Evolutionary conservation across 225 moss, liverwort and hornwort species (phyloP), one percentile per base, ranked within the genome.

Genomic region (Pseudoscleropodium purum): DNA sequence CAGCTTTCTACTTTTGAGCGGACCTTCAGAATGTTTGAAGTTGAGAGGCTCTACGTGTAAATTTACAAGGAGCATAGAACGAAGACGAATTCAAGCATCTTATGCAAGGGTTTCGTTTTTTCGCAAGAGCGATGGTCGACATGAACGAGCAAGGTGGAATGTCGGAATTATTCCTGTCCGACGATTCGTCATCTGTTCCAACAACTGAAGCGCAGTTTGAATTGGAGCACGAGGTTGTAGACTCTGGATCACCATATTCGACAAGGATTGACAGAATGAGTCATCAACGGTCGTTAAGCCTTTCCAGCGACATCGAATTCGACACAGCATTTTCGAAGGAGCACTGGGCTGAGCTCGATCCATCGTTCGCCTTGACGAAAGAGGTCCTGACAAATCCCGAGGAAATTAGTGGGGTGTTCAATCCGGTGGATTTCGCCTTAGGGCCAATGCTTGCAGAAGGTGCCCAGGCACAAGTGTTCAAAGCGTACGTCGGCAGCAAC

Each of bases 301-400:
- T 41, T 74, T 90, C 54, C 39, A 90, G 80, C 33, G 45, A 87
- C 49, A 39, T 64, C 74, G 82, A 90, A 10, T 82, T 90, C 39
- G 66, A 83, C 27, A 82, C 75, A 30, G 75, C 57, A 7, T 90
- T 90, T 56, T 90, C 87, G 33, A 90, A 66, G 45, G 75, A 87
- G 87, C 36, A 90, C 43, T 90, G 90, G 82, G 82, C 87, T 56
- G 90, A 90, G 90, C 41, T 76, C 11, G 62, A 73, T 24, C 86
- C 86, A 83, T 18, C 62, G 36, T 66, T 25, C 18, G 63, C 74
- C 83, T 47, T 82, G 82, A 86, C 82, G 14, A 75, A 82, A 82
- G 72, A 81, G 45, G 15, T 82, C n/a, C 83, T 75, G 43, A 47
- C 16, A 7, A 45, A 87, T 37, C 66, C 43, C 57, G 83, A 66